Evolutionary conservation across 257 asterid genomes (phyloP), one percentile per base, ranked within the genome.

Genomic region (Plantago ovata): DNA sequence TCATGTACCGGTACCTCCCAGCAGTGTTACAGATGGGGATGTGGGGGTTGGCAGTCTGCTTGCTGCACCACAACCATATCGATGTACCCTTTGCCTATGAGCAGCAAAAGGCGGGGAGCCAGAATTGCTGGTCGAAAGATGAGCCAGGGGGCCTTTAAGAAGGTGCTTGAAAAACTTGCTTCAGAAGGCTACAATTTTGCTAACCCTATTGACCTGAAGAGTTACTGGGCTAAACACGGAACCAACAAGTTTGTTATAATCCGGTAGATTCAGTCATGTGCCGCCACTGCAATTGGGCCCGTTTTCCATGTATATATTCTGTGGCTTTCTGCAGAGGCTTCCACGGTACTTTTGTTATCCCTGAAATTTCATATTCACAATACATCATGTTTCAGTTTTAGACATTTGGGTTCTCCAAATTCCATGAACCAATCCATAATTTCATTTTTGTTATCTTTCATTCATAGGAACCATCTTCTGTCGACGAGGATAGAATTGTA

Each of bases 21-120:
- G 78, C 98, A 91, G 66, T 91, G 98, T 41, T 91, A 91, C 51
- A 79, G 98, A 64, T 91, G 98, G 98, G 98, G 98, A 0, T 87
- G 91, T 55, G 98, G 98, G 39, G 98, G 98, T 18, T 91, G 98
- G 98, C 98, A 91, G 66, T 87, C 96, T 0, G 98, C 98, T 4
- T 91, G 98, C 56, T 91, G 98, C 69, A 91, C 98, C 58, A 87
- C 96, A 0, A 85, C 94, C 32, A 83, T 91, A 71, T 87, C 96
- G 0, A 83, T 81, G 94, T 87, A 91, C 56, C 98, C 98, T 3
- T 73, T 91, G 80, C 98, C 98, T 0, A 91, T 91, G 98, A 91
- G 94, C 72, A 75, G 88, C 15, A 91, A 91, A 65, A 72, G 98
- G 46, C 96, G 98, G 16, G 96, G 96, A 6, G 96, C 98, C 1